Evolutionary conservation across 768 basidiomycete species (phyloP).

Genomic region (Lanmaoa pseudosensibilis): DNA sequence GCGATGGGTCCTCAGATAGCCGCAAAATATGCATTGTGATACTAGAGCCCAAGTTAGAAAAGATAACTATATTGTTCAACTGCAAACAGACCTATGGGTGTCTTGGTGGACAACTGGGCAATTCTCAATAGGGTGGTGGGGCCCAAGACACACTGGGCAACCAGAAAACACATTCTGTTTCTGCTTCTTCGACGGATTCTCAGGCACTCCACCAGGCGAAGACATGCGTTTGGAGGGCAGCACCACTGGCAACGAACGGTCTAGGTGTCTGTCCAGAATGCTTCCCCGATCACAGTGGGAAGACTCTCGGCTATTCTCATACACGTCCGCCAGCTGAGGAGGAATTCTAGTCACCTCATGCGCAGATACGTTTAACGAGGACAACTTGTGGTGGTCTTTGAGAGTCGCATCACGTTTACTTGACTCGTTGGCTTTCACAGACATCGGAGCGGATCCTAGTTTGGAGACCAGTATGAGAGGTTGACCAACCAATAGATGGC

Average conservation of each 20-base stretch:
- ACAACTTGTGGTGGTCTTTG: background rate
- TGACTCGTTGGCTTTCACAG: slow-evolving; percentile 12
- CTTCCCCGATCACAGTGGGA: background rate
- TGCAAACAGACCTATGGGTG: slow-evolving; percentile 47
- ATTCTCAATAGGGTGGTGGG: slow-evolving; percentile 48
- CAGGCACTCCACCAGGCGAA: slow-evolving; percentile 30
- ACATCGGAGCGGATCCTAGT: slow-evolving; percentile 15
- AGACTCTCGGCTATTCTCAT: background rate
- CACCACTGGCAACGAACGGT: slow-evolving; percentile 1
- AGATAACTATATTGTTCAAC: background rate
- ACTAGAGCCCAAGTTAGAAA: slow-evolving; percentile 32
- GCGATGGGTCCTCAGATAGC: slow-evolving; percentile 41
- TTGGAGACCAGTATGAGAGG: slow-evolving; percentile 56
- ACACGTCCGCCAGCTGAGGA: background rate
- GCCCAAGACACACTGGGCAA: slow-evolving; percentile 51
- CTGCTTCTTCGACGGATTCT: slow-evolving; percentile 39
- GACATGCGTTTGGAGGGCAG: slow-evolving; percentile 39
- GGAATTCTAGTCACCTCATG: background rate
- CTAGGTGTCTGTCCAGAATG: background rate
- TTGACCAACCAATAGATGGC: slow-evolving; percentile 59
- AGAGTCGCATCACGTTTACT: background rate
- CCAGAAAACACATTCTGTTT: slow-evolving; percentile 23
- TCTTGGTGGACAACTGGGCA: slow-evolving; percentile 59
- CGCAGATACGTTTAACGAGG: slow-evolving; percentile 1
- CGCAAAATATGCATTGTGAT: slow-evolving; percentile 45